Evolutionary conservation across 768 basidiomycete species (phyloP).

Genomic region (Pleurotus djamor): DNA sequence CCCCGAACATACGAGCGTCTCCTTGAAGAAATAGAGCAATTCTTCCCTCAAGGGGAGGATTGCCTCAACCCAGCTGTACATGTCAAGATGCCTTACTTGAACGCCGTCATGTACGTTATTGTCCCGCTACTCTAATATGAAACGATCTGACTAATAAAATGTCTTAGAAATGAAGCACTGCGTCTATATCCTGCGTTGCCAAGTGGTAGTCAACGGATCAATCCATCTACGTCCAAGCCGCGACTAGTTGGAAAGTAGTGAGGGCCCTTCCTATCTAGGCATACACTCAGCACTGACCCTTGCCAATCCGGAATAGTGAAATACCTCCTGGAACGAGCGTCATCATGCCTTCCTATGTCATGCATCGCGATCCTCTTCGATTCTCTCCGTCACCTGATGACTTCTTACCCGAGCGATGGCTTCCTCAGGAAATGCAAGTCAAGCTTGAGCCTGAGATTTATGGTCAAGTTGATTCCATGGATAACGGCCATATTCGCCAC

Average conservation of each 20-base stretch:
- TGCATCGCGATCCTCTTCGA: slow-evolving; percentile 42
- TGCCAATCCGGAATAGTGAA: slow-evolving; percentile 20
- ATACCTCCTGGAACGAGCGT: slow-evolving; percentile 40
- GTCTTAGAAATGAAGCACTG: slow-evolving; percentile 41
- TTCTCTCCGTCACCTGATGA: slow-evolving; percentile 35
- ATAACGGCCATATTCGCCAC: slow-evolving; percentile 13
- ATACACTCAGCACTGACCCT: background rate
- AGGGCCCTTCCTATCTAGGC: slow-evolving; percentile 8
- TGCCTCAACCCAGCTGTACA: slow-evolving; percentile 18
- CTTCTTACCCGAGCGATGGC: slow-evolving; percentile 44
- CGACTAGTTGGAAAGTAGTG: slow-evolving; percentile 38
- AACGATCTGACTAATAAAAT: background rate
- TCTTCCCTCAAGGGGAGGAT: slow-evolving; percentile 20
- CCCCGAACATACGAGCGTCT: slow-evolving; percentile 32
- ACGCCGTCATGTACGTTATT: slow-evolving; percentile 25
- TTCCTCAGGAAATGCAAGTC: slow-evolving; percentile 18
- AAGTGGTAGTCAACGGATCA: slow-evolving; percentile 19
- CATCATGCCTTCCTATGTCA: slow-evolving; percentile 33
- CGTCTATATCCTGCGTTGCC: slow-evolving; percentile 46
- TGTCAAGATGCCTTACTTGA: slow-evolving; percentile 20
- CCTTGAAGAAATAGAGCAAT: slow-evolving; percentile 37
- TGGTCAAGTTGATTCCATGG: slow-evolving; percentile 16
- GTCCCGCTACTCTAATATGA: background rate
- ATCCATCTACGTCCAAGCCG: slow-evolving; percentile 17
- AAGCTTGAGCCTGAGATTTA: slow-evolving; percentile 27